Percentiles rank a stretch among this genome's conserved stretches.
Conservation (phyloP, 805 yeast genomes). For the Lachancea sp. region DNA sequence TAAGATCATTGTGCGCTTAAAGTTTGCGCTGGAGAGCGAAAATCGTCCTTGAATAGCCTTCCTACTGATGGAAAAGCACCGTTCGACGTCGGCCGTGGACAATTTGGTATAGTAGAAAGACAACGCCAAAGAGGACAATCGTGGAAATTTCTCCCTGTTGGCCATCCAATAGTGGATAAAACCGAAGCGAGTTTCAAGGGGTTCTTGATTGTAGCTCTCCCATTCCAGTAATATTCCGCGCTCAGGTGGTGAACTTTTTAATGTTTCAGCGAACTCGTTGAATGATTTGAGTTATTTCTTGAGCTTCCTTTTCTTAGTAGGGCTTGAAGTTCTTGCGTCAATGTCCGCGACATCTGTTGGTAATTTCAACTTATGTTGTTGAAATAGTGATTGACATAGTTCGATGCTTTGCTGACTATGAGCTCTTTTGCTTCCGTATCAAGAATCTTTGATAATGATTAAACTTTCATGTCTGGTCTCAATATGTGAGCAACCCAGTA, state of each 20-base stretch:
- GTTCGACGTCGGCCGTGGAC: too few relatives aligned
- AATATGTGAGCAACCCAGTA: conserved; percentile 8
- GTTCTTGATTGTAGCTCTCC: too few relatives aligned
- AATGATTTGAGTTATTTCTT: not conserved
- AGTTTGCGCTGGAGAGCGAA: too few relatives aligned
- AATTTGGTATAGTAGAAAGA: too few relatives aligned
- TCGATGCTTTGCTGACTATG: not conserved
- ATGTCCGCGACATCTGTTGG: not conserved
- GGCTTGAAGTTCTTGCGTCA: not conserved
- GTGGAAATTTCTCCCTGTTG: conserved; percentile 4
- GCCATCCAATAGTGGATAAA: conserved; percentile 5
- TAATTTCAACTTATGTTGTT: not conserved
- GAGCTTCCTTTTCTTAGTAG: not conserved
- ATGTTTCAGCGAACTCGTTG: not conserved
- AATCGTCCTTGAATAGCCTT: too few relatives aligned
- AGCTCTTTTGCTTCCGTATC: not conserved
- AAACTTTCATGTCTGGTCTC: conserved; percentile 8
- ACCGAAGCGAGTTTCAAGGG: too few relatives aligned
- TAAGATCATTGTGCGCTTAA: too few relatives aligned
- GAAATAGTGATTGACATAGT: not conserved
- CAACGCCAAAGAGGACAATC: not conserved
- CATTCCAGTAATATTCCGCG: not conserved
- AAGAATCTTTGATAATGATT: conserved; percentile 1
- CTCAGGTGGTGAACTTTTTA: too few relatives aligned
- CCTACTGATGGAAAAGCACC: too few relatives aligned